Evolutionary conservation across 2,329 filamentous ascomycete species (phyloP), one percentile per base, ranked within the genome.

Genomic region (Dryadomyces quercivorus): DNA sequence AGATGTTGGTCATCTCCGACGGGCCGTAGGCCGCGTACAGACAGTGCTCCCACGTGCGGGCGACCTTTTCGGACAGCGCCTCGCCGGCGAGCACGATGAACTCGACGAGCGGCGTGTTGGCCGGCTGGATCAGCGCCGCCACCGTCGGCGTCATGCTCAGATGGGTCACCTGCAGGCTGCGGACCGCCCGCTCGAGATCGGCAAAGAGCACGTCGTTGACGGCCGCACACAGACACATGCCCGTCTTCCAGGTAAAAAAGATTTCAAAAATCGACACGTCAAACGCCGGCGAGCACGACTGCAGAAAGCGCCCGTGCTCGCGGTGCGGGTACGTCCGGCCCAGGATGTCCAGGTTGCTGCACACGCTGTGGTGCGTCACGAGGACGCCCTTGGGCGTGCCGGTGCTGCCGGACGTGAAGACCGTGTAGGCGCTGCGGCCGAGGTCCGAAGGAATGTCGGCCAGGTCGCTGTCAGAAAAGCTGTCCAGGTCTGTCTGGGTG

Each of bases 221-320:
- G 0, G 82, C 85, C 2, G 86, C 80, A 63, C 87, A 95, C 13
- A 95, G 72, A 57, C 84, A 86, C 72, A 92, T 88, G 4, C 88
- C 88, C 38, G 76, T 75, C 49, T 79, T 78, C 85, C 89, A 94
- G 0, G 88, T 75, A 61, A 88, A 94, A 65, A 95, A 92, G 15
- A 94, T 91, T 63, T 95, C 90, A 64, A 94, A 94, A 0, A 94
- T 86, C 0, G 88, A 94, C 2, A 94, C 83, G 63, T 94, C 88
- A 63, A 94, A 95, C 0, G 85, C 85, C 63, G 90, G 86, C 0
- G 88, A 92, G 63, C 86, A 94, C 2, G 86, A 81, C 66, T 95
- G 90, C 0, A 95, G 72, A 36, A 95, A 72, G n/a, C 82, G 77
- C 1, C 82, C 78, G 1, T 67, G 61, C 1, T 61, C 61, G 2